Evolutionary conservation across 139 green algal species (phyloP), one percentile per base, ranked within the genome.

Genomic region (Closterium sp.): DNA sequence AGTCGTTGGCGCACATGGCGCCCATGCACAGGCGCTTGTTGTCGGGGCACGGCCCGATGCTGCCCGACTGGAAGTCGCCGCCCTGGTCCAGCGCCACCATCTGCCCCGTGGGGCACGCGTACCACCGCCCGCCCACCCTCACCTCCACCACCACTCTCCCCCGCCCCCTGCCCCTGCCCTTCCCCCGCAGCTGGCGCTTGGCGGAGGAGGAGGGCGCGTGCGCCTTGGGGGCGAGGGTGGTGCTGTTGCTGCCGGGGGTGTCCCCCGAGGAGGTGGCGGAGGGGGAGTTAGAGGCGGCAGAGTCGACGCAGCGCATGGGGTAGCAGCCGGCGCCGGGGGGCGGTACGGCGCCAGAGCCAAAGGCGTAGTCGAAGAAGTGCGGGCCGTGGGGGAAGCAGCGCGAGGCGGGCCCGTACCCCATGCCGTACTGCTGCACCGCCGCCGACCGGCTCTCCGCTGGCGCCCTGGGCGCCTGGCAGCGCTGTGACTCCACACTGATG

Each of bases 271-370:
- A 69, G 7, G 21, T 16, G 23, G 43, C 43, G 43, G 43, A 69
- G 43, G 12, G 43, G 43, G 43, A 69, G 43, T 69, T 16, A 69
- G 43, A 69, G 43, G 81, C 30, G 81, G 81, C 81, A 28, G 81
- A 86, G 81, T 10, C 16, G 81, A 86, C 81, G 81, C 81, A 86
- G 81, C 81, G 81, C 81, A 86, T 86, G 81, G 81, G 81, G 81
- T 86, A 86, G 81, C 81, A 86, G 81, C 81, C 81, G 30, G 81
- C 81, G 81, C 81, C 81, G 30, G 81, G 81, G 30, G 81, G 81
- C 0, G 81, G n/a, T 1, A 34, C 28, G n/a, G 81, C 81, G 2
- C 81, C 81, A 2, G 81, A 23, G 12, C 81, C 81, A 34, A 86
- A 86, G n/a, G 30, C 30, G 25, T 32, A 86, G n/a, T 32, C n/a